Base-by-base conservation (phyloP, 805 yeast species). In the Barnettozyma botsteinii region DNA sequence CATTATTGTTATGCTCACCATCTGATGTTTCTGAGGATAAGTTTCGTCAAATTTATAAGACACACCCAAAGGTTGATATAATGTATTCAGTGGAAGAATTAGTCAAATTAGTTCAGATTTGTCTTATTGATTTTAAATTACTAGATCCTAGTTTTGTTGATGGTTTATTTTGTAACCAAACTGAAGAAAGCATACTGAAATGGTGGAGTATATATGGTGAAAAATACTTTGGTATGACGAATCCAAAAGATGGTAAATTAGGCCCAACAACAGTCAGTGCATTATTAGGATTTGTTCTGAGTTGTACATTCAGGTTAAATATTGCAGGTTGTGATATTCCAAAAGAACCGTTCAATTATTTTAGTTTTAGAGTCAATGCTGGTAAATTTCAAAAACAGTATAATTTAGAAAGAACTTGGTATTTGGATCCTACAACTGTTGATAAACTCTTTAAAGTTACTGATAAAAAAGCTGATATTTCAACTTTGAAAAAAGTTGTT, bases 121-220 rank as follows among this genome's bases (percentile, higher is more conserved):
- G 84, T 30, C 68, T 91, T 19, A 82, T 76, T 51, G 89, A 88
- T 59, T 89, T 84, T 60, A 84, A 79, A 41, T 60, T 87, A 31
- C 67, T 87, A 12, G 81, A 79, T 37, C 79, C 85, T 0, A 63
- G 64, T 24, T 77, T 72, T 48, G 85, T 85, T 41, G 97, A 93
- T 61, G 98, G 98, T 0, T 64, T 91, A 13, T 63, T 88, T 3
- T 91, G 98, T 58, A 75, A 77, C 42, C 70, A 73, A 41, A 91
- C 98, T 0, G 81, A 81, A 45, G 69, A 62, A 18, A 94, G 94
- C 0, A 72, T 87, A 19, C 52, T 59, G 2, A 67, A 70, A 33
- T 91, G 98, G 97, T 91, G 98, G 97, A 69, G 67, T 27, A 57
- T 75, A 26, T 72, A 82, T 47, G 96, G 95, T 0, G 60, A 66